These are phyloP conservation scores for Salvia hispanica DNA, from an alignment of 257 asterid species.

Conservation along the genomic window DNA sequence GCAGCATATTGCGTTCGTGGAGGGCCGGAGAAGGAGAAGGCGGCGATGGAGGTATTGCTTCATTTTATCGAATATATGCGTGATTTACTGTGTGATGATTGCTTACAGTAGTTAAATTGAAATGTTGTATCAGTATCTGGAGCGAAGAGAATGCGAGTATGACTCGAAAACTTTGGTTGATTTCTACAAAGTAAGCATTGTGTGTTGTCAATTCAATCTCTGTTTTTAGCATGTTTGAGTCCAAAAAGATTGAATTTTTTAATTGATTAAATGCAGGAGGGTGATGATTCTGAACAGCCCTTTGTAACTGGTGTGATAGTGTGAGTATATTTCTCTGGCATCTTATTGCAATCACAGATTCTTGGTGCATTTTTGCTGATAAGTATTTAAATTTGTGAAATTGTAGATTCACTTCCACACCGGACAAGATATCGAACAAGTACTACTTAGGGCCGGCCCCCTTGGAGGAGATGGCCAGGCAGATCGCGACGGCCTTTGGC, in stretches of 20 bases:
- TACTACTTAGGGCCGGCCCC: conserved; percentile 95
- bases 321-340: conserved; percentile 44
- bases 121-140: conserved; percentile 57
- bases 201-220: too few species aligned
- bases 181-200: conserved; percentile 59
- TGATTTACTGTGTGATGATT: neutral
- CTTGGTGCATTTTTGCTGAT: neutral
- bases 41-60: conserved; percentile 71
- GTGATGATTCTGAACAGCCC: conserved; percentile 64
- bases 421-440: conserved; percentile 70
- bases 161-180: conserved; percentile 72
- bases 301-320: conserved; percentile 68
- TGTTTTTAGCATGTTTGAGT: too few species aligned
- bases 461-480: conserved; percentile 80
- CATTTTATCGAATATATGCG: neutral
- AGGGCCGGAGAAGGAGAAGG: conserved; percentile 73
- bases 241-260: too few species aligned
- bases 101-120: neutral
- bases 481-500: conserved; percentile 87
- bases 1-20: conserved; percentile 88
- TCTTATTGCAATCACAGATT: neutral
- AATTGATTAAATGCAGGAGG: conserved; percentile 47
- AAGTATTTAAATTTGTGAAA: too few species aligned
- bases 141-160: conserved; percentile 88
- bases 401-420: conserved; percentile 89